Base-by-base conservation (phyloP, 768 basidiomycete genomes). In the Calocybe cyanea region DNA sequence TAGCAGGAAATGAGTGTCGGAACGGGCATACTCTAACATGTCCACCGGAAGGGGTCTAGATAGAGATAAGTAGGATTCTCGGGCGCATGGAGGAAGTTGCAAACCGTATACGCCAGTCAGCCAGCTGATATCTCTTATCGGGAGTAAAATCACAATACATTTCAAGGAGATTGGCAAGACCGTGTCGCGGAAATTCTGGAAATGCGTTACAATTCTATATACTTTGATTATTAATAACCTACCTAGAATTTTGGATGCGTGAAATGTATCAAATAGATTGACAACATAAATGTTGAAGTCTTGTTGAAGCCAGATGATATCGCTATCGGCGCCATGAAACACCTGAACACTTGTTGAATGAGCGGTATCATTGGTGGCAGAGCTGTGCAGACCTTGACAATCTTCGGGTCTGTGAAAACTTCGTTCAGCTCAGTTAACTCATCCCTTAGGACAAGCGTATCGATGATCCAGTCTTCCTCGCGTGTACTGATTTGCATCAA, bases 201-300 rank as follows among this genome's bases (percentile, higher is more conserved):
- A 28, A 5, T 28, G 11, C 11, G 25, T 28, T 28, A 28, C 25
- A 28, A 6, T 28, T 28, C 6, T 6, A 11, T 28, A 28, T 28
- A 28, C 11, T 11, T 6, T 11, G 11, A 28, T 28, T 28, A 28
- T 11, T 5, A 11, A 11, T 11, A 28, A 28, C 25, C 25, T 57
- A 88, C 88, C 83, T 40, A 98, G 71, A 1, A 88, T 68, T 57
- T 87, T 89, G 0, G 94, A 92, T 1, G 94, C 95, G 54, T 98
- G 92, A 62, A 81, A 97, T 0, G 96, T 98, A 60, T 99, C 95
- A 61, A 99, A 98, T n/a, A 98, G 66, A 46, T 92, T 90, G 50
- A 99, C 93, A 42, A 98, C 73, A 64, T 92, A 98, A 7, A 98
- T 59, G 48, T 89, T 89, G 61, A 98, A 94, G 60, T 98, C 87